phyloP scores from a whole-genome alignment of 2,329 filamentous ascomycete species.

The Beauveria rudraprayagi region DNA sequence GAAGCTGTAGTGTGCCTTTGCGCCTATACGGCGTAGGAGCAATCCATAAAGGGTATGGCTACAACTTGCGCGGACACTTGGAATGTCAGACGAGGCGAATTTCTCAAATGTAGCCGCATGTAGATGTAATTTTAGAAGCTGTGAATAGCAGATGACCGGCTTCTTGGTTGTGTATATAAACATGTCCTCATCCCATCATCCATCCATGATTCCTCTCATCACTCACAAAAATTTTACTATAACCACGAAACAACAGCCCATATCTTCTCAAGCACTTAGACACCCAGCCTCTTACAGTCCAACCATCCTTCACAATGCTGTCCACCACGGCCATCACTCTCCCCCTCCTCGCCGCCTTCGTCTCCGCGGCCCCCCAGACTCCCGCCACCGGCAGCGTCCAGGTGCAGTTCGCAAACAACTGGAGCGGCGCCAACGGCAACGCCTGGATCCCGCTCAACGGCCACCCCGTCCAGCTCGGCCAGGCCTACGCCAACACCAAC shows the following conservation, averaged over 20 bases:
- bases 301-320: not conserved
- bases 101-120: not conserved
- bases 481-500: slow-evolving; percentile 7
- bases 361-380: not conserved
- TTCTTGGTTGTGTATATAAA: not conserved
- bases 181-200: not conserved
- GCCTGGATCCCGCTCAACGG: slow-evolving; percentile 3
- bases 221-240: not conserved
- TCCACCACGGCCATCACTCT: not conserved
- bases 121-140: not conserved
- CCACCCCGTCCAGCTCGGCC: not conserved
- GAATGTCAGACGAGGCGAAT: not conserved
- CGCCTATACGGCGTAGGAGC: not conserved
- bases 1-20: not conserved
- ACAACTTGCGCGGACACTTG: not conserved
- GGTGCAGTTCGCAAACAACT: slow-evolving; percentile 6
- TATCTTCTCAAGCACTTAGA: not conserved
- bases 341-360: slow-evolving; percentile 1
- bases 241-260: not conserved
- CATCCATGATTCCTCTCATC: not conserved
- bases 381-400: not conserved
- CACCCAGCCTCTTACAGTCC: not conserved
- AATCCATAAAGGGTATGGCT: not conserved
- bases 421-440: not conserved
- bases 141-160: not conserved